Evolutionary conservation across 345 rosid species (phyloP).

Genomic region (Salix caprea): DNA sequence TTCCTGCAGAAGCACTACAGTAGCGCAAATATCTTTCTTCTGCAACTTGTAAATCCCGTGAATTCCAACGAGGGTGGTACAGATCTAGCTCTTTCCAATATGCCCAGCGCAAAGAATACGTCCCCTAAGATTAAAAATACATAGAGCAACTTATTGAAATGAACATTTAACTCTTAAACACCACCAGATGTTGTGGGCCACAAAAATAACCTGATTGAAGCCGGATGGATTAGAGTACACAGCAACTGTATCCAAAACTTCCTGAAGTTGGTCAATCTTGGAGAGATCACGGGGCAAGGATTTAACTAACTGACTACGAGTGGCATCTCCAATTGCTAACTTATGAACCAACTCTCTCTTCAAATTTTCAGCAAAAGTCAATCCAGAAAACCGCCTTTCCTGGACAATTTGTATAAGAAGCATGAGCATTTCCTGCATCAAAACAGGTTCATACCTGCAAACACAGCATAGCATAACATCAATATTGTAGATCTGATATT

Average conservation of each 20-base stretch:
- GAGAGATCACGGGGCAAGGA: conserved; percentile 81
- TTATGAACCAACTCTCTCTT: conserved; percentile 81
- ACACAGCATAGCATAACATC: conserved; percentile 8
- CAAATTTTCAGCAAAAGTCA: conserved; percentile 62
- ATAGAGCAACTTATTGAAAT: background rate
- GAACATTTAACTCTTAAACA: conserved; percentile 14
- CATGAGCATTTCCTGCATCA: conserved; percentile 83
- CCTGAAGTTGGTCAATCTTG: conserved; percentile 69
- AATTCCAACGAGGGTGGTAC: conserved; percentile 87
- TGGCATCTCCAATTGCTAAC: conserved; percentile 85
- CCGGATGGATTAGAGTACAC: conserved; percentile 76
- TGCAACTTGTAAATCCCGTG: conserved; percentile 83
- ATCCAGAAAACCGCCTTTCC: conserved; percentile 90
- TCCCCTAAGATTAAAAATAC: conserved; percentile 52
- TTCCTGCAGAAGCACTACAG: conserved; percentile 68
- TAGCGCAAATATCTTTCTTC: conserved; percentile 86
- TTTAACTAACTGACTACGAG: conserved; percentile 85
- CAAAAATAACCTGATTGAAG: conserved; percentile 72
- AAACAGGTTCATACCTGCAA: conserved; percentile 79
- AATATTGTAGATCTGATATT: background rate
- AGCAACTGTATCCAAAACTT: conserved; percentile 70
- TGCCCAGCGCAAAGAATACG: conserved; percentile 64
- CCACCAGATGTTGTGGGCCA: conserved; percentile 12
- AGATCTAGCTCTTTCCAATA: conserved; percentile 94
- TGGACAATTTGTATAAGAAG: conserved; percentile 79